A percentile compares a stretch with the other conserved stretches of the same genome.
These are phyloP conservation scores for Vachellia pachyceras DNA, from an alignment of 306 rosid genomes.

Conservation along the genomic window DNA sequence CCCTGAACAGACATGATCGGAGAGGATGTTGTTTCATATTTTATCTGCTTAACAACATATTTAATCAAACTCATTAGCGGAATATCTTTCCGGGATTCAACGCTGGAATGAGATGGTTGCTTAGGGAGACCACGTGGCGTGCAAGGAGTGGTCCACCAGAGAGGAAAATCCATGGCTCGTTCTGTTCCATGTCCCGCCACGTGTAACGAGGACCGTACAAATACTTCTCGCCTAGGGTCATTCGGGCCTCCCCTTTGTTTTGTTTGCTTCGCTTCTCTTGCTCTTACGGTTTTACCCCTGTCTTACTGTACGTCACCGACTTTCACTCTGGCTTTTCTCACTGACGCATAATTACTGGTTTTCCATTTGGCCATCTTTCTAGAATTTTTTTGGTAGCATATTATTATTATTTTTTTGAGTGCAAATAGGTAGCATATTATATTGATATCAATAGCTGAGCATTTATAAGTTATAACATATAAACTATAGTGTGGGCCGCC, in stretches of 20 bases:
- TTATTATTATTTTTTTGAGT: no score
- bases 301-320: neutral
- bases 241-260: neutral
- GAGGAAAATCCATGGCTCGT: neutral
- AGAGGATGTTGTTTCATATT: neutral
- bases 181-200: neutral
- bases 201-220: conserved; percentile 5
- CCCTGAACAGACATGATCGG: neutral
- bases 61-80: neutral
- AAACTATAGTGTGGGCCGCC: no score
- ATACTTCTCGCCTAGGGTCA: neutral
- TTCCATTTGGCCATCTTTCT: no score
- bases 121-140: conserved; percentile 13
- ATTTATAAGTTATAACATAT: no score
- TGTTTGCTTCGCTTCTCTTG: neutral
- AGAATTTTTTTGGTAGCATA: no score
- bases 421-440: no score
- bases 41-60: neutral
- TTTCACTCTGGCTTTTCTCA: neutral
- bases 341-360: neutral
- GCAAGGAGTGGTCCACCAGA: conserved; percentile 10
- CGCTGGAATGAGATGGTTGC: neutral
- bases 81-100: neutral
- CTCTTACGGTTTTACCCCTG: neutral
- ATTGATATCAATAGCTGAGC: no score